Conservation (phyloP, 805 yeast species). For the Starmerella sirachaensis region DNA sequence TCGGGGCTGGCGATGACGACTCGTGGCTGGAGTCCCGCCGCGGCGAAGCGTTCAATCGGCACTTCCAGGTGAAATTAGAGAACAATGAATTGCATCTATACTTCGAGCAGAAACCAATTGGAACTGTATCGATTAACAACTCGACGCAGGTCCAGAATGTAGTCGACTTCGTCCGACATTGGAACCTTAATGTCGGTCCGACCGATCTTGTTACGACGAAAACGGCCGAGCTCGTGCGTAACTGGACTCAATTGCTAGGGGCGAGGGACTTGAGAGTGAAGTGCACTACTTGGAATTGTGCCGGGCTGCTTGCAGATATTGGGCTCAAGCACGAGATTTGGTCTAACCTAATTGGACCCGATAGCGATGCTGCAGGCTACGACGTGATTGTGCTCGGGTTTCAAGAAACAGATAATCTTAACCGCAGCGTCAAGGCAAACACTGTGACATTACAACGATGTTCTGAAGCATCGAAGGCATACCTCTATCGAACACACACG, state of each 20-base stretch:
- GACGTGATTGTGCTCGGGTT: conserved; percentile 74
- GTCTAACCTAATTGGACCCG: conserved; percentile 22
- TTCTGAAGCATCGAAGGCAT: conserved; percentile 19
- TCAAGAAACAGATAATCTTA: conserved; percentile 53
- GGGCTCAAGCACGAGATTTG: conserved; percentile 11
- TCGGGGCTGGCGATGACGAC: conserved; percentile 15
- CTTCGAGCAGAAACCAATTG: conserved; percentile 19
- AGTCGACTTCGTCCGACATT: conserved; percentile 14
- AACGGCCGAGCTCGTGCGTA: conserved; percentile 15
- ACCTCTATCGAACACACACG: conserved; percentile 25
- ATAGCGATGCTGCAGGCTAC: conserved; percentile 28
- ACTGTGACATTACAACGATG: conserved; percentile 24
- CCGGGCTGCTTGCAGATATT: conserved; percentile 13
- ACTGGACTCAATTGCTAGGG: conserved; percentile 13
- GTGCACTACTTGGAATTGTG: conserved; percentile 32
- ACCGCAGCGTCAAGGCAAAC: conserved; percentile 28
- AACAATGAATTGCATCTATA: conserved; percentile 10
- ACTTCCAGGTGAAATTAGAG: conserved; percentile 10
- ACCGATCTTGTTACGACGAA: conserved; percentile 20
- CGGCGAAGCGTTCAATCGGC: conserved; percentile 22
- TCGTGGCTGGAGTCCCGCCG: conserved; percentile 23
- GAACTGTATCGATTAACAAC: conserved; percentile 11
- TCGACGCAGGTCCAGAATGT: conserved; percentile 6
- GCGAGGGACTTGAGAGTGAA: conserved; percentile 21
- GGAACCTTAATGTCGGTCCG: conserved; percentile 21